These are phyloP conservation scores for Capsaspora owczarzaki DNA, from an alignment of 78 protist species.

Conservation along the genomic window DNA sequence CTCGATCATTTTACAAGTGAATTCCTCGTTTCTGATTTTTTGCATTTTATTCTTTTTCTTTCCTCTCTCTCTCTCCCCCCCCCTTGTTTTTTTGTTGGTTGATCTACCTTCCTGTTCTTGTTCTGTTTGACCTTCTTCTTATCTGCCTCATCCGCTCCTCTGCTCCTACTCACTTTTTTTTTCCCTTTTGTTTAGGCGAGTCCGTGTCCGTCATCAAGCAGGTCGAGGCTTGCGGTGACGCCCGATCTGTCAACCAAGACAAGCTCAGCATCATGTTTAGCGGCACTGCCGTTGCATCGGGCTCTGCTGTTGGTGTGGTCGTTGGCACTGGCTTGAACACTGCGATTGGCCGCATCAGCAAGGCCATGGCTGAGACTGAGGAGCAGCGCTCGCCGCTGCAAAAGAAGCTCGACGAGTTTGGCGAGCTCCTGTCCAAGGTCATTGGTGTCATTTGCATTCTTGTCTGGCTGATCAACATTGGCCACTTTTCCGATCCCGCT, in stretches of 20 bases:
- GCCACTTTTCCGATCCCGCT: constrained; percentile 44
- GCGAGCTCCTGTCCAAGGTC: constrained; percentile 23
- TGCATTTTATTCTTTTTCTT: too few relatives aligned
- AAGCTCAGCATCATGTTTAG: constrained; percentile 21
- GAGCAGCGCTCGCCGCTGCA: constrained; percentile 42
- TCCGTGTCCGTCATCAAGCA: constrained; percentile 23
- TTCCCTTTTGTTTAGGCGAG: too few relatives aligned
- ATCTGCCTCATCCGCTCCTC: too few relatives aligned
- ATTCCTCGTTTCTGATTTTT: too few relatives aligned
- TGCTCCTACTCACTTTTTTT: too few relatives aligned
- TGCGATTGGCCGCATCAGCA: constrained; percentile 69
- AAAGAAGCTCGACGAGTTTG: constrained; percentile 71
- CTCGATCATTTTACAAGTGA: too few relatives aligned
- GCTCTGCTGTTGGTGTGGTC: constrained; percentile 66
- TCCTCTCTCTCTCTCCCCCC: too few relatives aligned
- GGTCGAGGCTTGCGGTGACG: neutral
- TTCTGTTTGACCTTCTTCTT: too few relatives aligned
- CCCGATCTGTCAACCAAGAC: constrained; percentile 11
- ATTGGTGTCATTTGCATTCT: constrained; percentile 55
- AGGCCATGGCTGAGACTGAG: constrained; percentile 9
- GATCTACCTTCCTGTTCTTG: too few relatives aligned
- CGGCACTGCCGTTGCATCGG: constrained; percentile 50
- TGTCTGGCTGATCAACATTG: constrained; percentile 52
- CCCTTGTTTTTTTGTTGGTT: too few relatives aligned
- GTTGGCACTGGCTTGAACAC: constrained; percentile 82